These are phyloP conservation scores for Neurospora pannonica DNA, from an alignment of 495 filamentous ascomycete species.

Conservation along the genomic window DNA sequence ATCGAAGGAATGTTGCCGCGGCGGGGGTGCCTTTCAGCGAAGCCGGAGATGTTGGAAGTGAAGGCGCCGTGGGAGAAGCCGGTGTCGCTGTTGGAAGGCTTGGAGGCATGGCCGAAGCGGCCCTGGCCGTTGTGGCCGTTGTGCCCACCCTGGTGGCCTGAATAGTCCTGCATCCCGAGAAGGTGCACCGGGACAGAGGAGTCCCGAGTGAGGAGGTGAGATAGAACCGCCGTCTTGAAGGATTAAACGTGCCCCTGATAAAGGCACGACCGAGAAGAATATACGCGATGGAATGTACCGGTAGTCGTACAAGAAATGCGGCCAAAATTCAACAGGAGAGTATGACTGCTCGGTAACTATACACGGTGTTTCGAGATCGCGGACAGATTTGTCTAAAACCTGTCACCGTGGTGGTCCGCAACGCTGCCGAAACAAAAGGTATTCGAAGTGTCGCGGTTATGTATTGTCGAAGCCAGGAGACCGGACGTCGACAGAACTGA, in stretches of 20 bases:
- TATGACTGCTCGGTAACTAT: not conserved
- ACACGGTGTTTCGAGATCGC: not conserved
- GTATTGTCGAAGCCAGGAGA: not conserved
- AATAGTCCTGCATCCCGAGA: conserved; percentile 80
- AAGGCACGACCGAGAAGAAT: conserved; percentile 34
- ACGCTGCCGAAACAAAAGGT: not conserved
- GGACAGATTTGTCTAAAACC: not conserved
- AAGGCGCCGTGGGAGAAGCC: conserved; percentile 90
- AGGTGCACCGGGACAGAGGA: conserved; percentile 67
- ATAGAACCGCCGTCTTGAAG: conserved; percentile 63
- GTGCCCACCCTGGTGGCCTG: conserved; percentile 50
- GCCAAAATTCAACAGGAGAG: not conserved
- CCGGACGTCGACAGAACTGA: not conserved
- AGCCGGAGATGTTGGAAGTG: conserved; percentile 68
- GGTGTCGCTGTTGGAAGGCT: conserved; percentile 69
- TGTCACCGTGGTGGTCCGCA: not conserved
- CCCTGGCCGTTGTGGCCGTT: conserved; percentile 42
- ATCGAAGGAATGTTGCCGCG: conserved; percentile 82
- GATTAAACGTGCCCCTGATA: conserved; percentile 42
- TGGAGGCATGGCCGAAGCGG: conserved; percentile 57
- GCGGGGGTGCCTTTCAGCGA: conserved; percentile 74
- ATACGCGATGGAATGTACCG: conserved; percentile 17
- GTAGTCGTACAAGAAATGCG: not conserved
- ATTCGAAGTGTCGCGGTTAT: not conserved
- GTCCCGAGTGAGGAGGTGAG: conserved; percentile 57